Evolutionary conservation across 257 asterid genomes (phyloP), one percentile per base, ranked within the genome.

Genomic region (Craterostigma plantagineum): DNA sequence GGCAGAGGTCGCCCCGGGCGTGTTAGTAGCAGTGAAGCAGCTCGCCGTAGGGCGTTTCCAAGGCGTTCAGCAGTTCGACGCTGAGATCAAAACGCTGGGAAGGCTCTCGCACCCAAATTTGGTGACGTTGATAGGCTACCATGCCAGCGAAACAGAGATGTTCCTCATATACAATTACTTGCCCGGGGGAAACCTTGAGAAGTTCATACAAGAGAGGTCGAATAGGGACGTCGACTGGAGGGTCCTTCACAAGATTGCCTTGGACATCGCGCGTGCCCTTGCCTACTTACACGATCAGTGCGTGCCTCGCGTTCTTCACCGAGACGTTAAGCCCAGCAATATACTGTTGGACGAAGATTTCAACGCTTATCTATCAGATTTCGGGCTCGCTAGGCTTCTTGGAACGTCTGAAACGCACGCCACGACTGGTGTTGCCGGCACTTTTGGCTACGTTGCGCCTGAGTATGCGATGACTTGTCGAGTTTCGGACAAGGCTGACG

Each of bases 401-500:
- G 92, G 94, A 14, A 72, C 92, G 9, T 80, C 96, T 1, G 93
- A 80, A 48, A 85, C 96, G 0, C 94, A 85, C 1, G 94, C 96
- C 56, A 75, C 96, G 0, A 85, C 96, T 0, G 83, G 91, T 0
- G 94, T 85, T 45, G 94, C 94, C 0, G 96, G 96, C 35, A 85
- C 96, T 3, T 81, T 78, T 4, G 97, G 97, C 9, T 86, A 86
- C 17, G 93, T 86, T 8, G 96, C 94, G 3, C 96, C 96, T 0
- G 96, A 86, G 49, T 86, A 86, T 38, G 97, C 97, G 0, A 71
- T 78, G 94, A 81, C 94, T 0, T 81, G 94, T 27, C 92, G 97
- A 2, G 94, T 86, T 15, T 81, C 97, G 0, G 97, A 86, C 58
- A 86, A 86, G 60, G 92, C 92, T 0, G 97, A 86, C 8, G 94